phyloP scores from a whole-genome alignment of 495 filamentous ascomycete species.

The Paragyromitra xinjiangensis region DNA sequence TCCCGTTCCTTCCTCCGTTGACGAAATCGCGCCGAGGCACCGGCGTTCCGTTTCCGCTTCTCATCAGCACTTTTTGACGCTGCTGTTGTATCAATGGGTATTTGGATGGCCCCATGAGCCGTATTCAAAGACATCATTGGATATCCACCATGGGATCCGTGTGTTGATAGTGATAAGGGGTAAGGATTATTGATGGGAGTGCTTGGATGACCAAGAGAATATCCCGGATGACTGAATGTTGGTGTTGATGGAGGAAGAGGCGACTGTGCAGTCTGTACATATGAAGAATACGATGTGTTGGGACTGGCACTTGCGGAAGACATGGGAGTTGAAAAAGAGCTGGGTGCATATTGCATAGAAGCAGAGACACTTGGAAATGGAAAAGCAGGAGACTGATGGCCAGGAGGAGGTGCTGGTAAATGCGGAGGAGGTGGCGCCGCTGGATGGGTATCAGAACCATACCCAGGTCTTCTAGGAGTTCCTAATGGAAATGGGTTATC shows the following conservation, averaged over 20 bases:
- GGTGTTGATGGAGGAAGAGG: conserved; percentile 51
- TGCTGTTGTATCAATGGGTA: conserved; percentile 78
- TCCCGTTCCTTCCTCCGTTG: conserved; percentile 90
- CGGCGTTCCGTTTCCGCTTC: conserved; percentile 92
- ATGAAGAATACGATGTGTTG: conserved; percentile 55
- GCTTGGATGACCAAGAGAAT: conserved; percentile 49
- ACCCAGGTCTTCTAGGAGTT: conserved; percentile 48
- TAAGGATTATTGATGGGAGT: conserved; percentile 49
- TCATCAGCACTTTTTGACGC: conserved; percentile 87
- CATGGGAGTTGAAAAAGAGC: conserved; percentile 52
- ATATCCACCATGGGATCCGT: conserved; percentile 52
- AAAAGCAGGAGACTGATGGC: conserved; percentile 51
- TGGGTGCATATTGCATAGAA: conserved; percentile 51
- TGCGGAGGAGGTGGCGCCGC: conserved; percentile 44
- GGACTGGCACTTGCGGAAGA: conserved; percentile 55
- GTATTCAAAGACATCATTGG: conserved; percentile 56
- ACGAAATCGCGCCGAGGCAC: conserved; percentile 88
- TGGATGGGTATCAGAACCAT: conserved; percentile 43
- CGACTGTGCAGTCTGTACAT: conserved; percentile 51
- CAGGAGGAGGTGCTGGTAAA: conserved; percentile 47
- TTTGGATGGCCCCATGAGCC: conserved; percentile 60
- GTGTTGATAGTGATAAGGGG: conserved; percentile 50
- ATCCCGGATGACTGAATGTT: conserved; percentile 50
- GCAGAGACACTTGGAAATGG: conserved; percentile 48
- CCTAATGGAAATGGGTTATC: conserved; percentile 51